Base-by-base conservation (phyloP, 225 moss, liverwort and hornwort species). In the Straminergon stramineum region DNA sequence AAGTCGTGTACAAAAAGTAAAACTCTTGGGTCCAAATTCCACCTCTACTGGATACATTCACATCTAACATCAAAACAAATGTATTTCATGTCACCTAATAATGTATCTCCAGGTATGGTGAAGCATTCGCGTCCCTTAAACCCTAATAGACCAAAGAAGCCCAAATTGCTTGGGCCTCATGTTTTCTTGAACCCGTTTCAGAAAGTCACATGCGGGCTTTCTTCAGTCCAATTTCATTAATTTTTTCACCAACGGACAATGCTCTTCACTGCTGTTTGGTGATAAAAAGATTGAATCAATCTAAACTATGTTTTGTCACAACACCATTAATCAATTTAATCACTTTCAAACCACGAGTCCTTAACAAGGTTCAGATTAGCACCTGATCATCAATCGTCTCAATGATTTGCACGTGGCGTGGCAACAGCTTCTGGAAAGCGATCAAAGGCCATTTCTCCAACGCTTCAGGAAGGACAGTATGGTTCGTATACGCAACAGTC, bases 401-500 rank as follows among this genome's bases (percentile, higher is more conserved):
- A 53, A 97, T 97, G 73, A 99, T 95, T 91, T 99, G 94, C 82
- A 93, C 93, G 84, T 99, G 99, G 48, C 99, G 97, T 31, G 99
- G 99, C 81, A 99, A 92, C 82, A 99, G 94, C 91, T 97, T 99
- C 70, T 96, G 93, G 82, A 99, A 96, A 28, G 97, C 86, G 27
- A 93, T 94, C 95, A 99, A 87, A 84, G 99, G 94, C 99, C 99
- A 99, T 89, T 99, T 97, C 88, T 99, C 99, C 86, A 99, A 75
- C 21, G 99, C 97, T 89, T 99, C 97, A 17, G 96, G 97, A n/a
- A 99, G 96, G 79, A 97, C 99, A 48, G 99, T 99, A 84, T 99
- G 99, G 82, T 99, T 99, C 27, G 99, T 99, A 55, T 99, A 99
- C 3, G 99, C 99, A 81, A 97, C 99, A 88, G 97, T 95, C 61